A percentile compares a stretch with the other conserved stretches of the same genome.
Conservation (phyloP, 768 basidiomycete species). For the Plicaturopsis crispa region DNA sequence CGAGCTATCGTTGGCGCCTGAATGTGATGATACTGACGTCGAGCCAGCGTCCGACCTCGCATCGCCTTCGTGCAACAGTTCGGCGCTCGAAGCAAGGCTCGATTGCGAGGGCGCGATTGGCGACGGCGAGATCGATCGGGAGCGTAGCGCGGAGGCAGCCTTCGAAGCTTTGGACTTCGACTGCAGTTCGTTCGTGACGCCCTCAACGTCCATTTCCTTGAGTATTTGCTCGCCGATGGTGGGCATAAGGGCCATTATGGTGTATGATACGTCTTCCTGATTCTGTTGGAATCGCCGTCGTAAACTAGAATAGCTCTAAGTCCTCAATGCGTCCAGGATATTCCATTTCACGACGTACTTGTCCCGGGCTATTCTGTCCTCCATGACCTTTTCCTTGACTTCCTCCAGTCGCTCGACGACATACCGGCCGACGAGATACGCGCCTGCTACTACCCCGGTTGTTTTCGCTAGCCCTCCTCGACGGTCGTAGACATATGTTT, state of each 20-base stretch:
- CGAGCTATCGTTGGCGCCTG: constrained; percentile 33
- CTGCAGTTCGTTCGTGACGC: constrained; percentile 50
- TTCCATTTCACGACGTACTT: constrained; percentile 39
- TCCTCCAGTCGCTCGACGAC: constrained; percentile 57
- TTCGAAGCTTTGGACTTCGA: constrained; percentile 27
- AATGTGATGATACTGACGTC: constrained; percentile 28
- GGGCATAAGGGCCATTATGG: constrained; percentile 61
- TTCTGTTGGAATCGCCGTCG: constrained; percentile 68
- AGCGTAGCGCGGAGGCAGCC: neutral
- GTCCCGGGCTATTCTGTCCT: constrained; percentile 57
- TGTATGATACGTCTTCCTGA: constrained; percentile 72
- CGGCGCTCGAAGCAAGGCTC: constrained; percentile 29
- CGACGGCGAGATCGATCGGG: constrained; percentile 1
- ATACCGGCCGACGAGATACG: constrained; percentile 59
- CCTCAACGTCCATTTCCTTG: constrained; percentile 73
- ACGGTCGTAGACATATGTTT: constrained; percentile 42
- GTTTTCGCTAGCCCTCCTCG: constrained; percentile 39
- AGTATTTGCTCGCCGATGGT: constrained; percentile 59
- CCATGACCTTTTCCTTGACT: constrained; percentile 51
- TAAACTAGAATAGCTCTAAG: constrained; percentile 36
- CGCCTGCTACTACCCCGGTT: constrained; percentile 46
- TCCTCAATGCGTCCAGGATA: neutral
- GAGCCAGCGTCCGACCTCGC: constrained; percentile 37
- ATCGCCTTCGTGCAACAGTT: constrained; percentile 31
- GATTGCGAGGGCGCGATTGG: constrained; percentile 12